These are phyloP conservation scores for Diplocarpon rosae DNA, from an alignment of 2,329 filamentous ascomycete species.

Conservation along the genomic window DNA sequence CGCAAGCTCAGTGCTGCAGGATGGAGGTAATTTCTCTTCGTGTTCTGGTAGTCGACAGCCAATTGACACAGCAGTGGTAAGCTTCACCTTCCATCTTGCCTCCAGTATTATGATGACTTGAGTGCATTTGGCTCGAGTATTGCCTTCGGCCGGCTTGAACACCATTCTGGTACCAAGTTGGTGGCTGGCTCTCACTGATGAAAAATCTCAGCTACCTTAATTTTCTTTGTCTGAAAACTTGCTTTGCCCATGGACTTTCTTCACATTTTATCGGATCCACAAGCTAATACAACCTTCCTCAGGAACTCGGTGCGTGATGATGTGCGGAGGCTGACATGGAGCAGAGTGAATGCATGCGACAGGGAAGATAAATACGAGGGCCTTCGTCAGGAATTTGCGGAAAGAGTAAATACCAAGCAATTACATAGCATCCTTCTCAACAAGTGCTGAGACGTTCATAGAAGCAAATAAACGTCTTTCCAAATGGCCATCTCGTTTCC, in stretches of 20 bases:
- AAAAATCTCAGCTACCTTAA: constrained; percentile 99
- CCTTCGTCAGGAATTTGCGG: constrained; percentile 70
- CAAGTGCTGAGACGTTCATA: constrained; percentile 36
- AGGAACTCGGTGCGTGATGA: constrained; percentile 3
- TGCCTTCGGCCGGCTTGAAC: constrained; percentile 48
- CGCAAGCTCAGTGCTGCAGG: constrained; percentile 78
- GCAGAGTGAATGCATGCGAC: constrained; percentile 91
- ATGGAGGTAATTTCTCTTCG: constrained; percentile 67
- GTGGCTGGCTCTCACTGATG: constrained; percentile 80
- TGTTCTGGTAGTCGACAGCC: constrained; percentile 23
- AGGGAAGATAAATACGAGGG: constrained; percentile 76
- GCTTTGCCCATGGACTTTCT: neutral
- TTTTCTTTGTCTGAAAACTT: constrained; percentile 67
- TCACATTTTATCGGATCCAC: constrained; percentile 12
- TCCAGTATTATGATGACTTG: constrained; percentile 80
- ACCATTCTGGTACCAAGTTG: constrained; percentile 64
- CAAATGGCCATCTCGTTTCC: constrained; percentile 92
- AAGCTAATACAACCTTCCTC: constrained; percentile 19
- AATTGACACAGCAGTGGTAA: constrained; percentile 19
- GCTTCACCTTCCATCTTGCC: constrained; percentile 9
- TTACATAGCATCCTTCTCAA: constrained; percentile 28
- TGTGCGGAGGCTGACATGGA: constrained; percentile 21
- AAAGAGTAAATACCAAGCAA: constrained; percentile 59
- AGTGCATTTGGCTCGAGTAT: constrained; percentile 99
- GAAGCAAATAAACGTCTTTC: constrained; percentile 78